A percentile compares a stretch with the other conserved stretches of the same genome.
These are phyloP conservation scores for Alternaria arborescens DNA, from an alignment of 2,329 filamentous ascomycete genomes.

Conservation along the genomic window DNA sequence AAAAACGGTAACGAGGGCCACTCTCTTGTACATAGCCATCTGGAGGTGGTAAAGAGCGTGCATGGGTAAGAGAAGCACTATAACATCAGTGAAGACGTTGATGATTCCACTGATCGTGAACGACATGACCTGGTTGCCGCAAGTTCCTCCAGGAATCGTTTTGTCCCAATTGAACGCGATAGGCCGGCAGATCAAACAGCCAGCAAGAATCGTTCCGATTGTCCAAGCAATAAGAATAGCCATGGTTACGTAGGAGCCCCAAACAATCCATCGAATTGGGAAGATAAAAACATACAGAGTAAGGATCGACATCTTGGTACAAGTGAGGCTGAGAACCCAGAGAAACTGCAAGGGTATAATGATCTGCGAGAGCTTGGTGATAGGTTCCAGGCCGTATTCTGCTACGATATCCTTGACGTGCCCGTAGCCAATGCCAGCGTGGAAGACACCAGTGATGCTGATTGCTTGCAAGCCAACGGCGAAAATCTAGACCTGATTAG, in stretches of 20 bases:
- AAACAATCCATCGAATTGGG: constrained; percentile 1
- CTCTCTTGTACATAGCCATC: constrained; percentile 5
- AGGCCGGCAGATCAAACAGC: not conserved
- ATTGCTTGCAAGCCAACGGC: not conserved
- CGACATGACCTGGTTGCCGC: constrained; percentile 7
- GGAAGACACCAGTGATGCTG: not conserved
- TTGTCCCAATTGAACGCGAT: constrained; percentile 36
- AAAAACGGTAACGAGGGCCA: not conserved
- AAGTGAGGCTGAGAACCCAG: constrained; percentile 3
- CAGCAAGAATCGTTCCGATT: constrained; percentile 4
- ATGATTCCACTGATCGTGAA: constrained; percentile 3
- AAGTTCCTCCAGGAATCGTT: constrained; percentile 26
- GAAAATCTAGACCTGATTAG: not conserved
- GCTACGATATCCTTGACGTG: not conserved
- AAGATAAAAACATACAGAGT: not conserved
- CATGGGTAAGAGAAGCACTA: constrained; percentile 6
- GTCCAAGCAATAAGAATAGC: not conserved
- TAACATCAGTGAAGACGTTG: not conserved
- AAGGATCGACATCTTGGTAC: constrained; percentile 3
- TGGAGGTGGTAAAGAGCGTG: constrained; percentile 1
- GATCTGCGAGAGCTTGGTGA: constrained; percentile 3
- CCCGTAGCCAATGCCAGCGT: constrained; percentile 7
- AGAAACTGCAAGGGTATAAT: constrained; percentile 4
- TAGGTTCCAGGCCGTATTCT: not conserved
- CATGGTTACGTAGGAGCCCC: constrained; percentile 3